A percentile compares a stretch with the other conserved stretches of the same genome.
These are phyloP conservation scores for Trichoderma guizhouense DNA, from an alignment of 2,329 filamentous ascomycete genomes.

Conservation along the genomic window DNA sequence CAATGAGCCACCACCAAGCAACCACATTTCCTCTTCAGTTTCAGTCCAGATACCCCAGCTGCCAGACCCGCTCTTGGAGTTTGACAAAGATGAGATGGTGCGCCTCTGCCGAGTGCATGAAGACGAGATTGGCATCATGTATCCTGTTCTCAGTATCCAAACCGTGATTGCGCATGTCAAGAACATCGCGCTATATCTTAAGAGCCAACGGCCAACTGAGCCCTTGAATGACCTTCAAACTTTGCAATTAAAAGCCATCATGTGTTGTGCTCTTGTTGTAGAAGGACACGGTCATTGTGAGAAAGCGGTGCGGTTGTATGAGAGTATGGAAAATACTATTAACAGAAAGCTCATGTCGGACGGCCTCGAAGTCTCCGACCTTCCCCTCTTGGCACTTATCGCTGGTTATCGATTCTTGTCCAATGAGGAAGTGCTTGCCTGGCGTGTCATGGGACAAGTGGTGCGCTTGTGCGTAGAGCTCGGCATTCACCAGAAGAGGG, in stretches of 20 bases:
- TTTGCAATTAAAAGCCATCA: constrained; percentile 74
- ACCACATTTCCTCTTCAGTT: constrained; percentile 22
- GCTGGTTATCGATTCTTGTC: constrained; percentile 75
- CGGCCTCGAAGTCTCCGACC: constrained; percentile 42
- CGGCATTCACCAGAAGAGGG: constrained; percentile 77
- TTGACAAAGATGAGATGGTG: constrained; percentile 75
- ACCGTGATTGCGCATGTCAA: constrained; percentile 67
- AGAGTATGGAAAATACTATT: constrained; percentile 68
- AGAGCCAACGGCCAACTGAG: constrained; percentile 33
- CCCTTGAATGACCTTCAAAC: constrained; percentile 52
- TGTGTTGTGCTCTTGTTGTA: constrained; percentile 73
- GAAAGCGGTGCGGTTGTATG: constrained; percentile 68
- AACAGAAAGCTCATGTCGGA: constrained; percentile 63
- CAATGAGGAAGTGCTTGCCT: constrained; percentile 81
- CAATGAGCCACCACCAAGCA: constrained; percentile 41
- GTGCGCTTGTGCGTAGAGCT: constrained; percentile 75
- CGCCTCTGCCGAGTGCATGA: constrained; percentile 77
- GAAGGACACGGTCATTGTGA: constrained; percentile 78
- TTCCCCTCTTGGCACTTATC: constrained; percentile 51
- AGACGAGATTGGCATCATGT: constrained; percentile 90
- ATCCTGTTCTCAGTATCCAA: constrained; percentile 76
- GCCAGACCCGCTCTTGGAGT: constrained; percentile 74
- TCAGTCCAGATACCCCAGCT: constrained; percentile 40
- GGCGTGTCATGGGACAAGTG: constrained; percentile 82
- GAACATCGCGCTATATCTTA: constrained; percentile 67